Evolutionary conservation across 2,329 filamentous ascomycete species (phyloP), one percentile per base, ranked within the genome.

Genomic region (Teratosphaeria viscida): DNA sequence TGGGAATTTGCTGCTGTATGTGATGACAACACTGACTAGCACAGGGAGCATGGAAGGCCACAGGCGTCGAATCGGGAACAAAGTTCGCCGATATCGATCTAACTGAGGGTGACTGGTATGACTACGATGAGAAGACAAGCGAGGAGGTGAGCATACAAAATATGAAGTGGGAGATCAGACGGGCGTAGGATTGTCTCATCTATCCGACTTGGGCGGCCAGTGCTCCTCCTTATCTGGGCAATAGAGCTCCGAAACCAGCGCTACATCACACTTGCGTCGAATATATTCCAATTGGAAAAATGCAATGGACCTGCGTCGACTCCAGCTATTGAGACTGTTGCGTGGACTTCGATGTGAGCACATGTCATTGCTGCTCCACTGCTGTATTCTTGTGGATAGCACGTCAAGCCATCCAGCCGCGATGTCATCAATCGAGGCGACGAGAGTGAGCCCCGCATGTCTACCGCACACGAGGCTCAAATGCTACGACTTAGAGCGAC

Each of bases 91-190:
- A 77, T 5, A 88, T 97, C 58, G 92, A 97, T 66, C 76, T 99
- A 59, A 79, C 79, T 0, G 94, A 99, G 32, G 92, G 89, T 29
- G 94, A 99, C 68, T 99, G 94, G 94, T 99, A 88, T 74, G 92
- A 97, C 68, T 99, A 97, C 56, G 92, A 97, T 67, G 92, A 97
- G 76, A 96, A 97, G 78, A 82, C 89, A 0, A 82, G 87, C 0
- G 90, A 95, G 56, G 92, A 97, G 74, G 92, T 96, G 54, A 94
- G 89, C 74, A 91, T 96, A 72, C 92, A 90, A 72, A 89, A 94
- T 34, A 74, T 96, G 59, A 89, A 84, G 62, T 99, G 91, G 90
- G 86, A 91, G 65, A 88, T 99, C 65, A 82, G 83, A 64, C 81
- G 90, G 65, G 83, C 85, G 39, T 94, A 49, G 43, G 27, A 10